These are phyloP conservation scores for Venturiaceae sp. DNA, from an alignment of 2,329 filamentous ascomycete genomes.

Conservation along the genomic window DNA sequence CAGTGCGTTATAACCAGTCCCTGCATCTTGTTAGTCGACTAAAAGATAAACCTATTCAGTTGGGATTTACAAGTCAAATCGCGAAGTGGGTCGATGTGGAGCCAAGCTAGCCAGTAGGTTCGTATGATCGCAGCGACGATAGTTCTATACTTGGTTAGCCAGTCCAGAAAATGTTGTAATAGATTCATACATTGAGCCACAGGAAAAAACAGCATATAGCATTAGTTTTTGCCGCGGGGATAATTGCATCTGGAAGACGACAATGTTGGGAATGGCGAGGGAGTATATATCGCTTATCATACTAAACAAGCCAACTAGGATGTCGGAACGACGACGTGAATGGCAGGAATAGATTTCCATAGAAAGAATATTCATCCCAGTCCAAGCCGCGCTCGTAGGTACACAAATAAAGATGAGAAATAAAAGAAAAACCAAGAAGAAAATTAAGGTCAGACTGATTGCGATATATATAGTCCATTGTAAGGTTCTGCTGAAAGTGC, in stretches of 20 bases:
- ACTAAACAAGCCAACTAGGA: conserved; percentile 11
- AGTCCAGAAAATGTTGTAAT: no score
- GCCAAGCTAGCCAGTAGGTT: no score
- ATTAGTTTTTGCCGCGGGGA: conserved; percentile 12
- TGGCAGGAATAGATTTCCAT: conserved; percentile 9
- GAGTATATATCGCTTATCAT: conserved; percentile 14
- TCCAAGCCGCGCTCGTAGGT: conserved; percentile 23
- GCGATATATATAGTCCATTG: conserved; percentile 17
- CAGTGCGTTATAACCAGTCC: no score
- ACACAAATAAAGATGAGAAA: conserved; percentile 19
- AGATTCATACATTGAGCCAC: conserved; percentile 9
- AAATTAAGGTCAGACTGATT: conserved; percentile 14
- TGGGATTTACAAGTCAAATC: no score
- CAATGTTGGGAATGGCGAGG: conserved; percentile 12
- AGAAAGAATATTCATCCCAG: conserved; percentile 14
- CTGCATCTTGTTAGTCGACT: no score
- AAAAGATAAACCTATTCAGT: no score
- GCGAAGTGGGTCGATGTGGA: no score
- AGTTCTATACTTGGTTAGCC: no score
- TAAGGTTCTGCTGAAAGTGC: conserved; percentile 6
- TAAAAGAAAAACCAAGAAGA: conserved; percentile 15
- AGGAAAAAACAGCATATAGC: conserved; percentile 9
- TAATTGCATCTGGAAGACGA: conserved; percentile 14
- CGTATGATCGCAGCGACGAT: no score
- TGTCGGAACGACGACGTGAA: conserved; percentile 12